Evolutionary conservation across 2,329 filamentous ascomycete genomes (phyloP).

Genomic region (Triangularia setosa): DNA sequence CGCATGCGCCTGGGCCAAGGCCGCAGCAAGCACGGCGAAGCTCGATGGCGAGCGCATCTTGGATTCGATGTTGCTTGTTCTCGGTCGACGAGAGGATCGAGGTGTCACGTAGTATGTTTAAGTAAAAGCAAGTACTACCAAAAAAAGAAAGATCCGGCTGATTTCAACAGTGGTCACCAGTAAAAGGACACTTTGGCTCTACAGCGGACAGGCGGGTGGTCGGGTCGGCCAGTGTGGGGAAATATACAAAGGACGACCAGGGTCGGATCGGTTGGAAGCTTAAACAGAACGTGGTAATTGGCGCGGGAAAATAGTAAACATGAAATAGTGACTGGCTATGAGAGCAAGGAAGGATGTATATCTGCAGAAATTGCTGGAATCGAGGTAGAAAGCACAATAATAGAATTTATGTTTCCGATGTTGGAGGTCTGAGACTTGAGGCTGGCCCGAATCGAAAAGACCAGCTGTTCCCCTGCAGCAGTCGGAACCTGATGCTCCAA

Average conservation of each 20-base stretch:
- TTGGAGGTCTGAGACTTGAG: slow-evolving; percentile 1
- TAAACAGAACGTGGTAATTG: neutral
- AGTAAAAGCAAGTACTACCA: neutral
- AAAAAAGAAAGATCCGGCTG: neutral
- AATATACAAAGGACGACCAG: neutral
- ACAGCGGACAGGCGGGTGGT: slow-evolving; percentile 14
- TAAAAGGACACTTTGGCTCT: slow-evolving; percentile 24
- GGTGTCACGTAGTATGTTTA: neutral
- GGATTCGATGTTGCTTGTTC: neutral
- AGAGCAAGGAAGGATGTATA: neutral
- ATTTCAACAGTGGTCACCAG: slow-evolving; percentile 11
- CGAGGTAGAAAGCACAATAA: neutral
- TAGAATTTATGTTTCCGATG: neutral
- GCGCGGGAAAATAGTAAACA: neutral
- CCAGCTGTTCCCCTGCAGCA: slow-evolving; percentile 10
- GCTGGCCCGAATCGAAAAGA: slow-evolving; percentile 3
- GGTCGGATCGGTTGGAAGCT: neutral
- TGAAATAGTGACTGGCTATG: neutral
- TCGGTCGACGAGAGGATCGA: neutral
- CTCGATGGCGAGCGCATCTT: slow-evolving; percentile 37
- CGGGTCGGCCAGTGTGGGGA: slow-evolving; percentile 16
- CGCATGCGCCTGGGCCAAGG: slow-evolving; percentile 51
- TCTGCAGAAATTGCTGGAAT: neutral
- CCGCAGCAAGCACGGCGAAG: slow-evolving; percentile 37
- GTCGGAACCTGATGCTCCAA: slow-evolving; percentile 18